These are phyloP conservation scores for Penicillium pulvis DNA, from an alignment of 495 filamentous ascomycete species.

Conservation along the genomic window DNA sequence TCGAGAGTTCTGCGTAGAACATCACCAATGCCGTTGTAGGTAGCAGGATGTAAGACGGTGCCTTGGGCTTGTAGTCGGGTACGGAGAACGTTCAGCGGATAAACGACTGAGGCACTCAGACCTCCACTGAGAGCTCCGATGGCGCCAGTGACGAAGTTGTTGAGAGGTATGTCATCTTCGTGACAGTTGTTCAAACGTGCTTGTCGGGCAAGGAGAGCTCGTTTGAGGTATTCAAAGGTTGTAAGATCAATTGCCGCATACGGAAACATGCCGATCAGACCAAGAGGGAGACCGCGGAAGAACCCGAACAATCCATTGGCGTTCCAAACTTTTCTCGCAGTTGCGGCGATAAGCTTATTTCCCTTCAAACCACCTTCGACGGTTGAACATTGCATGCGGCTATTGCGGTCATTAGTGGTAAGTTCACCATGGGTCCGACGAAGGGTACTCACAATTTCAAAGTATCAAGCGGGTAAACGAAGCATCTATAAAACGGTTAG, in stretches of 20 bases:
- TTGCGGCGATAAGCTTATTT: slow-evolving; percentile 79
- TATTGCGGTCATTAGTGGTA: slow-evolving; percentile 21
- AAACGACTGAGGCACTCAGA: slow-evolving; percentile 91
- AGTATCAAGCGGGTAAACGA: slow-evolving; percentile 95
- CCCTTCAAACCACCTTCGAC: slow-evolving; percentile 82
- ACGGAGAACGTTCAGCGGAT: slow-evolving; percentile 91
- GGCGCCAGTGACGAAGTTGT: slow-evolving; percentile 74
- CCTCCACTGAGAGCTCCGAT: slow-evolving; percentile 90
- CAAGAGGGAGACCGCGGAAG: slow-evolving; percentile 91
- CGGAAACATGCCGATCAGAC: slow-evolving; percentile 93
- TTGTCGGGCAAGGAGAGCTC: slow-evolving; percentile 64
- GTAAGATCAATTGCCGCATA: slow-evolving; percentile 96
- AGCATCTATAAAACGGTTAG: slow-evolving; percentile 60
- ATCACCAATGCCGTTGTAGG: slow-evolving; percentile 86
- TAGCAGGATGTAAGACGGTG: slow-evolving; percentile 85
- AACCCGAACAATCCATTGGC: slow-evolving; percentile 72
- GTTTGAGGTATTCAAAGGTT: slow-evolving; percentile 92
- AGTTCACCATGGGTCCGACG: neutral
- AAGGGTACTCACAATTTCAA: slow-evolving; percentile 77
- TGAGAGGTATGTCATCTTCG: slow-evolving; percentile 78
- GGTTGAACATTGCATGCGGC: slow-evolving; percentile 91
- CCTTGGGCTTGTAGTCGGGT: slow-evolving; percentile 95
- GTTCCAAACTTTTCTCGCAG: slow-evolving; percentile 80
- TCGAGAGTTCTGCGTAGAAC: slow-evolving; percentile 78
- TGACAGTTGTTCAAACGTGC: slow-evolving; percentile 69